Evolutionary conservation across 352 stramenopile genomes (phyloP), one percentile per base, ranked within the genome.

Genomic region (Stramenopiles sp.): DNA sequence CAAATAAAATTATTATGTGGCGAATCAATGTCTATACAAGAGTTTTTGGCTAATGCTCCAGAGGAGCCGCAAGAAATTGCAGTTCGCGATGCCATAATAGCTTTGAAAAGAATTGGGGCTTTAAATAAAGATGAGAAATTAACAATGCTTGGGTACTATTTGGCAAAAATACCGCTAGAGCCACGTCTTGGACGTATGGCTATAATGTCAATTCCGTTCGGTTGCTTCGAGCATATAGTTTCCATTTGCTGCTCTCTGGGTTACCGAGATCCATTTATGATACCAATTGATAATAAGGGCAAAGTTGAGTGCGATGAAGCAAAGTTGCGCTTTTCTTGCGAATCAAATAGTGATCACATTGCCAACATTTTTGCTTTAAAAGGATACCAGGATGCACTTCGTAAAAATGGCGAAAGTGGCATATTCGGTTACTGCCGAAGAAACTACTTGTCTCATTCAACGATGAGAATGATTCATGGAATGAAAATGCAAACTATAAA

Each of bases 1-100:
- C 95, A 99, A 85, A 87, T 99, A 14, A 31, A 33, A 78, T 78
- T 78, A 14, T 14, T 78, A 14, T 55, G 39, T 14, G 39, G 39
- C 14, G 39, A 55, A 14, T 14, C 39, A 55, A 55, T 55, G 39
- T 55, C 39, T 14, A 55, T 55, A 14, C 4, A 78, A 14, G 71
- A 78, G 22, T 78, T 78, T 78, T 14, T 78, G 22, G 31, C 31
- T 8, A 78, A 78, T 8, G 31, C 71, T 4, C 30, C 31, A 8
- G 71, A 78, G 1, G 4, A 31, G 8, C 71, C 71, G 8, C 30
- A 33, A 78, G 71, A 78, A 31, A 78, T 31, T 33, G 30, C 31
- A 14, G 71, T 78, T 33, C 30, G 31, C 14, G 71, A 33, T 33
- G 30, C 71, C 22, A 33, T 78, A 14, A 78, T 33, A 31, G 4